Evolutionary conservation across 1,139 yeast species (phyloP).

Genomic region (Blastobotrys serpentis): DNA sequence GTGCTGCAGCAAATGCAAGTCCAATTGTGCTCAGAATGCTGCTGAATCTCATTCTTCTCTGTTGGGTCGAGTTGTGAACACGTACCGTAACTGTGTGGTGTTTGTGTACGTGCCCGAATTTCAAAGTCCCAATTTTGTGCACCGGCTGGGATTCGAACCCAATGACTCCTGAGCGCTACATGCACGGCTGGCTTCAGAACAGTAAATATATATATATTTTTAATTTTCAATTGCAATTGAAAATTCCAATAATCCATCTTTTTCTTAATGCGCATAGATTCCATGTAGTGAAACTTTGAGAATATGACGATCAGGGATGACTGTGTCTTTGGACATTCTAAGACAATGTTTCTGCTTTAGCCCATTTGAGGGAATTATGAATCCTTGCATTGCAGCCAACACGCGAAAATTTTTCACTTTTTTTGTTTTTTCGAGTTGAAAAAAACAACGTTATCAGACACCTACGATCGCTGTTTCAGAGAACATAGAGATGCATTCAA

Average conservation of each 20-base stretch:
- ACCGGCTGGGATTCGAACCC: background rate
- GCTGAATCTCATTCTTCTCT: slow-evolving; percentile 2
- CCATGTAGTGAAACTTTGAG: too few species aligned
- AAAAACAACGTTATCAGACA: background rate
- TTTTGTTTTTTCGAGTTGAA: too few species aligned
- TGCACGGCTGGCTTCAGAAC: too few species aligned
- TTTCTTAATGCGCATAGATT: too few species aligned
- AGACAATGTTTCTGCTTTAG: too few species aligned
- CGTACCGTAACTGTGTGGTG: background rate
- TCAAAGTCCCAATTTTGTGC: background rate
- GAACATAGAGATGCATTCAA: background rate
- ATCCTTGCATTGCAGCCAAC: slow-evolving; percentile 1
- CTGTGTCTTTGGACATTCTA: too few species aligned
- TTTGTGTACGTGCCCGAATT: background rate
- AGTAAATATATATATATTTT: background rate
- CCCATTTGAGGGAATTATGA: too few species aligned
- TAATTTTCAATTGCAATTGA: too few species aligned
- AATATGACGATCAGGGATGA: background rate
- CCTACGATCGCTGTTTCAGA: background rate
- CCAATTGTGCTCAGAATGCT: slow-evolving; percentile 1
- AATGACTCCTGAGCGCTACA: too few species aligned
- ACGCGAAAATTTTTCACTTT: background rate
- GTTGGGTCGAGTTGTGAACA: background rate
- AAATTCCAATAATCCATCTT: too few species aligned
- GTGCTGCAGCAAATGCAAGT: background rate